These are phyloP conservation scores for Aegilops longissima DNA, from an alignment of 176 grass and related monocot genomes.

Conservation along the genomic window DNA sequence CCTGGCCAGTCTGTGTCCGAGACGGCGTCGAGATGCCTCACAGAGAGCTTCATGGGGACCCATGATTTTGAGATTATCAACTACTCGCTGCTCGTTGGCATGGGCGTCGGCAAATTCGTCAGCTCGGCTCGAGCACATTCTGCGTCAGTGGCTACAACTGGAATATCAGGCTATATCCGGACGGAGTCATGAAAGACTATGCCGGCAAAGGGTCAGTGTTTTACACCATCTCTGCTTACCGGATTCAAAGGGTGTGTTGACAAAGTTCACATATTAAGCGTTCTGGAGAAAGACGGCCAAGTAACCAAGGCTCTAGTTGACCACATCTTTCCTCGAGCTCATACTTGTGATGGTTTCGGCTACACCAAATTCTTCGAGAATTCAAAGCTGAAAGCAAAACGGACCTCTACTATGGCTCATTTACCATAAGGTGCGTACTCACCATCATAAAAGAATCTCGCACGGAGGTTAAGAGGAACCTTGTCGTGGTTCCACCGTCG, in stretches of 20 bases:
- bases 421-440: background rate
- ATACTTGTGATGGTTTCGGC: background rate
- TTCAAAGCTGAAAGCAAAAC: background rate
- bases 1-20: background rate
- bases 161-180: background rate
- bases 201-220: background rate
- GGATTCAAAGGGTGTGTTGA: background rate
- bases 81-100: background rate
- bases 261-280: background rate
- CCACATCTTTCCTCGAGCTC: background rate
- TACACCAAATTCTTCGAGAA: background rate
- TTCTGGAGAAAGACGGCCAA: background rate
- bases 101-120: background rate
- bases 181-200: rapidly evolving
- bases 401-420: background rate
- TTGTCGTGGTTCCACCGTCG: background rate
- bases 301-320: too few relatives aligned
- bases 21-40: background rate
- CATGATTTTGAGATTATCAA: background rate
- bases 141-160: background rate
- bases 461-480: background rate
- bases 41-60: background rate
- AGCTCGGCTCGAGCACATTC: background rate
- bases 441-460: background rate
- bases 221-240: background rate